A percentile compares a stretch with the other conserved stretches of the same genome.
These are phyloP conservation scores for Lachnellula subtilissima DNA, from an alignment of 2,329 filamentous ascomycete species.

Conservation along the genomic window DNA sequence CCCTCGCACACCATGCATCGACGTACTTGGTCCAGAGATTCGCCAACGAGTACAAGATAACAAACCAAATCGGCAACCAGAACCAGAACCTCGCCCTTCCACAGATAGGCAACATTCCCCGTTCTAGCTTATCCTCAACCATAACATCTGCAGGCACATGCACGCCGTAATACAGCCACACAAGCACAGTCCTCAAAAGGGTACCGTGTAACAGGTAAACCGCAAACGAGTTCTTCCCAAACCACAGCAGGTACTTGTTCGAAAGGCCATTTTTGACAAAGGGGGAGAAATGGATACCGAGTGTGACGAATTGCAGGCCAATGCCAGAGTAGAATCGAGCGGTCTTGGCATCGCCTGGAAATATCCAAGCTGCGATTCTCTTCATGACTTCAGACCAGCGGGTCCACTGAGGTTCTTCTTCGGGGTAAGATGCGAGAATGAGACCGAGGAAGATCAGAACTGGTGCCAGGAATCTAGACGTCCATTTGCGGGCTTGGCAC, in stretches of 20 bases:
- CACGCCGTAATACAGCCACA: constrained; percentile 54
- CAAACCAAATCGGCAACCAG: constrained; percentile 42
- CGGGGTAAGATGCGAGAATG: constrained; percentile 56
- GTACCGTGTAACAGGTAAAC: constrained; percentile 61
- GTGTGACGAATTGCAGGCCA: constrained; percentile 43
- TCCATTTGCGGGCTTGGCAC: constrained; percentile 39
- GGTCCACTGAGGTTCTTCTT: constrained; percentile 48
- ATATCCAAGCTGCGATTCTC: constrained; percentile 38
- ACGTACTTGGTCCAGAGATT: constrained; percentile 50
- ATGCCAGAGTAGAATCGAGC: constrained; percentile 46
- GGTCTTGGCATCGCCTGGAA: constrained; percentile 43
- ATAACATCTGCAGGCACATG: constrained; percentile 29
- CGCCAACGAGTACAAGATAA: constrained; percentile 42
- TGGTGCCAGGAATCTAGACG: constrained; percentile 41
- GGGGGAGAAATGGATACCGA: constrained; percentile 50
- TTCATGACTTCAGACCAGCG: constrained; percentile 49
- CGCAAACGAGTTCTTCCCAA: constrained; percentile 60
- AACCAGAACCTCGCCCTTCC: constrained; percentile 35
- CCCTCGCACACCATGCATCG: constrained; percentile 45
- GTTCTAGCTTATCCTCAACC: constrained; percentile 31
- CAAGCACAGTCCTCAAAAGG: constrained; percentile 53
- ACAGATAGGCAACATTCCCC: constrained; percentile 34
- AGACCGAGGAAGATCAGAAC: constrained; percentile 49
- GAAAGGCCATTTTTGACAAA: constrained; percentile 48
- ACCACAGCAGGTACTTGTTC: constrained; percentile 52